phyloP scores from a whole-genome alignment of 495 filamentous ascomycete genomes.

The Xylaria intraflava region DNA sequence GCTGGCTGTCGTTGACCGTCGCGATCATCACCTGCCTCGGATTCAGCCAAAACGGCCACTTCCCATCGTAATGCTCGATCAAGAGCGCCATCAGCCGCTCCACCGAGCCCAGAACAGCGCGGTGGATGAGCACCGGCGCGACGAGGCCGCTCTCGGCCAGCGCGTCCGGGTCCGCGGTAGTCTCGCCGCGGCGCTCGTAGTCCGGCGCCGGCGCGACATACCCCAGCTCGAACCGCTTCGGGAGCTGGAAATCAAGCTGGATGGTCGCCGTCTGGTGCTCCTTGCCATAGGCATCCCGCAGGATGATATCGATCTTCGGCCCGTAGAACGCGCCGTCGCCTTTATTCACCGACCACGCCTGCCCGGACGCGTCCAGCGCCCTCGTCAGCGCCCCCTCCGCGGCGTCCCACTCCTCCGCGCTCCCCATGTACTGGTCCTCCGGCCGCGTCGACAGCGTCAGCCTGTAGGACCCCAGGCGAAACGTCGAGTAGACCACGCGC shows the following conservation, averaged over 20 bases:
- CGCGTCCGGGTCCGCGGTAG: slow-evolving; percentile 35
- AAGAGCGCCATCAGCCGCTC: slow-evolving; percentile 83
- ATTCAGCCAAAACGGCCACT: slow-evolving; percentile 89
- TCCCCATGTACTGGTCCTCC: slow-evolving; percentile 69
- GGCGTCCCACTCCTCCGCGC: slow-evolving; percentile 69
- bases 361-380: slow-evolving; percentile 60
- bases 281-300: slow-evolving; percentile 77
- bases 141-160: slow-evolving; percentile 48
- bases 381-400: slow-evolving; percentile 68
- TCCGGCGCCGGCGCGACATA: slow-evolving; percentile 74
- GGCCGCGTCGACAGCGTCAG: slow-evolving; percentile 79
- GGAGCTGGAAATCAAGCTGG: slow-evolving; percentile 90
- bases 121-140: slow-evolving; percentile 78
- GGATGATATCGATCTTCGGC: slow-evolving; percentile 87
- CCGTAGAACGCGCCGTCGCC: slow-evolving; percentile 94
- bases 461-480: slow-evolving; percentile 67
- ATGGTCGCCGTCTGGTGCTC: slow-evolving; percentile 89
- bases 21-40: slow-evolving; percentile 74
- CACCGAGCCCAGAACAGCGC: slow-evolving; percentile 79
- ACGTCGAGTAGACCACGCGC: slow-evolving; percentile 64
- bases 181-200: slow-evolving; percentile 50
- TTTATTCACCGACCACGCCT: slow-evolving; percentile 63
- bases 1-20: slow-evolving; percentile 61
- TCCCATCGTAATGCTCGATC: slow-evolving; percentile 76
- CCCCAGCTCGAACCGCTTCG: slow-evolving; percentile 69